Evolutionary conservation across 306 rosid species (phyloP).

Genomic region (Biancaea sappan): DNA sequence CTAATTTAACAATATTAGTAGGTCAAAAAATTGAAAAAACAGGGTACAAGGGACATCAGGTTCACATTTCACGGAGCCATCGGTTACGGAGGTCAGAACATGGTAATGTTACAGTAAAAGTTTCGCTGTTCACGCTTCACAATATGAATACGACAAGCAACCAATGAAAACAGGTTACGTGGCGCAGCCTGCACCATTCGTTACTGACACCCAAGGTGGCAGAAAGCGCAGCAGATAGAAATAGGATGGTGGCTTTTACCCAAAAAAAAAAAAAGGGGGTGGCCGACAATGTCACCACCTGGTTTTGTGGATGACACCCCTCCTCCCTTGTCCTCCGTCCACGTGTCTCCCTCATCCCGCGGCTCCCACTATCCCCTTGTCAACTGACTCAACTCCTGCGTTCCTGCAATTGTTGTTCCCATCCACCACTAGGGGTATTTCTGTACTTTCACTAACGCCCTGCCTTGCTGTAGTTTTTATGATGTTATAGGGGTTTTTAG

Average conservation of each 20-base stretch:
- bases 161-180: slow-evolving; percentile 33
- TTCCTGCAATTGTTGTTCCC: not conserved
- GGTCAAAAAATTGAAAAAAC: too few relatives aligned
- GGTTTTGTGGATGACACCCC: slow-evolving; percentile 32
- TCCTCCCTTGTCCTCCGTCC: slow-evolving; percentile 36
- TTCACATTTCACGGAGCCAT: not conserved
- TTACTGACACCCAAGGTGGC: not conserved
- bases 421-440: not conserved
- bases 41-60: not conserved
- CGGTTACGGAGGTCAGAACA: slow-evolving; percentile 22
- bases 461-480: not conserved
- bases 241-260: too few relatives aligned
- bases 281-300: slow-evolving; percentile 59
- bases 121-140: not conserved
- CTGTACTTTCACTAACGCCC: not conserved
- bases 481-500: slow-evolving; percentile 9
- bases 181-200: slow-evolving; percentile 40
- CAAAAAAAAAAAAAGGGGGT: slow-evolving; percentile 25
- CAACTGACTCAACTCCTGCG: not conserved
- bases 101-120: slow-evolving; percentile 19
- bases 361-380: not conserved
- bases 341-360: slow-evolving; percentile 41
- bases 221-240: slow-evolving; percentile 7
- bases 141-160: not conserved
- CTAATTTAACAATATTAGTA: too few relatives aligned